Base-by-base conservation (phyloP, 75 land plant species). In the Isoetes taiwanensis region DNA sequence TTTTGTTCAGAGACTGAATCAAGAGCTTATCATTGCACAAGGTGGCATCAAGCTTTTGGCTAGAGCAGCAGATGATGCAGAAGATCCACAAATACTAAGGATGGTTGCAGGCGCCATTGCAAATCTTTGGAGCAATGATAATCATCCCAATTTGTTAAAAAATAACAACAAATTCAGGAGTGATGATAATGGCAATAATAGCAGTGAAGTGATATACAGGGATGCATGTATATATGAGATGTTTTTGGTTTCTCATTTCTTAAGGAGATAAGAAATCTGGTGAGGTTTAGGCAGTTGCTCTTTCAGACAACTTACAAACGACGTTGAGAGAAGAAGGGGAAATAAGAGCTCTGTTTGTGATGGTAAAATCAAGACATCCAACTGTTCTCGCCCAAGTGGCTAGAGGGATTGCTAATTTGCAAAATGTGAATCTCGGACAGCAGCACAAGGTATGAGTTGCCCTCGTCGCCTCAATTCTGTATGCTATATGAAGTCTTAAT, bases 391-490 rank as follows among this genome's bases (percentile, higher is more conserved):
- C 50, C 25, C 50, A 46, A 16, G 50, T 46, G 6, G 50, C 50
- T n/a, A 46, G 50, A n/a, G 50, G 50, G 25, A 46, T 46, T 19
- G 50, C 50, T 8, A 46, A 46, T 46, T 46, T 19, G 50, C 50
- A 6, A 46, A 46, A n/a, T 46, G 50, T n/a, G 50, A 46, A 16
- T 46, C 50, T 8, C 16, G 50, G n/a, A 23, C 50, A 16, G 38
- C 38, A 19, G 50, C 19, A 5, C 50, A 46, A 46, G 50, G 50
- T 46, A 46, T 46, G 50, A 6, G 4, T 46, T 46, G 4, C 14
- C 14, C 14, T 14, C 14, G 39, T 37, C 9, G 9, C 14, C 14
- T 37, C 14, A 9, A 9, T 37, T 37, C 39, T 37, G 9, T 37
- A 9, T 9, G 38, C 38, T 14, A 37, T 37, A 9, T 37, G 38